Conservation (phyloP, 345 rosid species). For the Gossypium sturtianum region DNA sequence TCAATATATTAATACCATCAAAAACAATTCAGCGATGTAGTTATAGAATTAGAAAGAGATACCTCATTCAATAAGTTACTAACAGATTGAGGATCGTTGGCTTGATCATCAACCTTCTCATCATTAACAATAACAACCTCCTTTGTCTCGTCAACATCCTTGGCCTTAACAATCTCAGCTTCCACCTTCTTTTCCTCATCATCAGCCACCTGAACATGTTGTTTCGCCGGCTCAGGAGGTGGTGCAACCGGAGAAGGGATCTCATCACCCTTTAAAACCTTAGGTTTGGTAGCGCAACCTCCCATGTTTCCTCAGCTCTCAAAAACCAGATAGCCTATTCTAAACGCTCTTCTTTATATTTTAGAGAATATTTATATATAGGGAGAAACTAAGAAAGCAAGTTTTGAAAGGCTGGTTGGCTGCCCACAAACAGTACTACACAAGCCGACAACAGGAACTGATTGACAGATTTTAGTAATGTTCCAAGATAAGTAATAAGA, state of each 20-base stretch:
- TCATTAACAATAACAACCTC: constrained; percentile 14
- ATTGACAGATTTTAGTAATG: constrained; percentile 9
- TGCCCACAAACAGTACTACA: constrained; percentile 21
- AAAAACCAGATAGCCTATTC: neutral
- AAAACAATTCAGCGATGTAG: neutral
- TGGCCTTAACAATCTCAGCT: neutral
- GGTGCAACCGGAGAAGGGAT: constrained; percentile 14
- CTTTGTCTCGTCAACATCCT: constrained; percentile 6
- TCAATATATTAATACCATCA: neutral
- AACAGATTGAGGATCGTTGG: constrained; percentile 29
- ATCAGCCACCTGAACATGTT: constrained; percentile 3
- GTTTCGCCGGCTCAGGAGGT: constrained; percentile 18
- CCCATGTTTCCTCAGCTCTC: constrained; percentile 30
- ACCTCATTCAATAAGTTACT: constrained; percentile 38
- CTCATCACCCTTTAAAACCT: constrained; percentile 33
- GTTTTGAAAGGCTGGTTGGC: neutral
- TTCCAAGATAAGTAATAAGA: neutral
- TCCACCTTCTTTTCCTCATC: constrained; percentile 14
- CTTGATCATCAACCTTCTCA: constrained; percentile 16
- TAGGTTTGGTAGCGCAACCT: constrained; percentile 47
- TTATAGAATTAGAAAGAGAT: neutral
- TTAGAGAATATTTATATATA: constrained; percentile 11
- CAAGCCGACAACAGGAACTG: constrained; percentile 17
- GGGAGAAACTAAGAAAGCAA: neutral
- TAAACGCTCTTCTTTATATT: neutral